Base-by-base conservation (phyloP, 495 filamentous ascomycete genomes). In the Bacidia rubella region DNA sequence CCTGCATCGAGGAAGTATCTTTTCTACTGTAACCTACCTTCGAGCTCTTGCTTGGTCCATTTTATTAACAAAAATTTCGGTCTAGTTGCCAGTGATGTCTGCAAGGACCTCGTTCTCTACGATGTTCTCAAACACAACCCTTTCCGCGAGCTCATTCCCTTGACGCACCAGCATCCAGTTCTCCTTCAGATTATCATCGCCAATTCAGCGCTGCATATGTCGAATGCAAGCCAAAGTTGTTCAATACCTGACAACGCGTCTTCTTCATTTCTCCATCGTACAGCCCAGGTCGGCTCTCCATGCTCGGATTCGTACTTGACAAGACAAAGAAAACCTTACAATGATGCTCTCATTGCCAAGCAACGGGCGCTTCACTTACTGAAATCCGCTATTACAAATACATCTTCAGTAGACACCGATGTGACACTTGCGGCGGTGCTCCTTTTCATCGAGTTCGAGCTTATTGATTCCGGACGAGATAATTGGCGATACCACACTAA, bases 151-250 rank as follows among this genome's bases (percentile, higher is more conserved):
- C 41, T 44, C 17, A 20, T 44, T 44, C 41, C 41, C 41, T 9
- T 44, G 41, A 44, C 41, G 41, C 41, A 44, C 17, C 41, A 44
- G 41, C 41, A 44, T 44, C 41, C 41, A 44, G 41, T 44, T 22
- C 41, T 44, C 41, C 41, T 44, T 44, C 41, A 44, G 17, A 44
- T 44, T 22, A 44, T 44, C 41, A 44, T 44, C 41, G 41, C 41
- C 9, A 44, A 44, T 22, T 44, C 41, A 44, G 41, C 41, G 20
- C 41, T 44, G 41, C 41, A 44, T 44, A 44, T 44, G 41, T 44
- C 41, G 17, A 44, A 44, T 20, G 9, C 9, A 44, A 5, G 41
- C 41, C 17, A 9, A 17, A 44, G 19, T 9, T 44, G 9, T 17
- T 44, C 20, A 17, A 17, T 20, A 7, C 5, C 19, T n/a, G 41